These are phyloP conservation scores for Lentinula guzmanii DNA, from an alignment of 768 basidiomycete species.

Conservation along the genomic window DNA sequence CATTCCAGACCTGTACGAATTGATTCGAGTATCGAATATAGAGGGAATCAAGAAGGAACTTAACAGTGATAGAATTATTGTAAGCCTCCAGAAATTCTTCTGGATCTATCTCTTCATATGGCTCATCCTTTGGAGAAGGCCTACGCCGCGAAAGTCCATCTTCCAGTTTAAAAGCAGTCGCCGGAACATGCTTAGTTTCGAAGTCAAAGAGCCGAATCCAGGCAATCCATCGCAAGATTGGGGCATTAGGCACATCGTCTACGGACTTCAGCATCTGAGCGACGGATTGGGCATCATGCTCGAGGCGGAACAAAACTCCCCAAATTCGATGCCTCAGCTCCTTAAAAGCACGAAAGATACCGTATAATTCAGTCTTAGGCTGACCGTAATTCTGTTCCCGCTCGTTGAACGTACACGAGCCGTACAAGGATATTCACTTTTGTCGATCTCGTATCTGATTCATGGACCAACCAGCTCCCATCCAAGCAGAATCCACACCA, in stretches of 20 bases:
- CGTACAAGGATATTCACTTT: conserved; percentile 19
- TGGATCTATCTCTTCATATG: no score
- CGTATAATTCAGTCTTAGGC: conserved; percentile 31
- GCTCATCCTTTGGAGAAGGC: no score
- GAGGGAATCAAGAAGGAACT: no score
- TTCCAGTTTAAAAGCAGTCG: conserved; percentile 18
- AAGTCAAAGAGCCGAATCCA: conserved; percentile 31
- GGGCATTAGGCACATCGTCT: conserved; percentile 26
- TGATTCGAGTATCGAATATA: no score
- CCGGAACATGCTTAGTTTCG: conserved; percentile 27
- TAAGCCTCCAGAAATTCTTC: no score
- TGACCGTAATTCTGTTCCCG: neutral
- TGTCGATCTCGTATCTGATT: conserved; percentile 18
- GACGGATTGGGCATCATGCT: conserved; percentile 29
- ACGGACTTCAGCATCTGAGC: conserved; percentile 29
- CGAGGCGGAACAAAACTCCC: conserved; percentile 24
- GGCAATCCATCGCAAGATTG: conserved; percentile 29
- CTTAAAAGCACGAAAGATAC: conserved; percentile 24
- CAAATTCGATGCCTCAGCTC: conserved; percentile 21
- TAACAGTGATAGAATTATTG: no score
- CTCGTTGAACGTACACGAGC: conserved; percentile 27
- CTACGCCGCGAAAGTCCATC: conserved; percentile 26
- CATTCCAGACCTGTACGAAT: no score
- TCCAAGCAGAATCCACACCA: no score
- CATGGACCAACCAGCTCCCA: no score